These are phyloP conservation scores for Talaromyces sp. DNA, from an alignment of 2,329 filamentous ascomycete species.

Conservation along the genomic window DNA sequence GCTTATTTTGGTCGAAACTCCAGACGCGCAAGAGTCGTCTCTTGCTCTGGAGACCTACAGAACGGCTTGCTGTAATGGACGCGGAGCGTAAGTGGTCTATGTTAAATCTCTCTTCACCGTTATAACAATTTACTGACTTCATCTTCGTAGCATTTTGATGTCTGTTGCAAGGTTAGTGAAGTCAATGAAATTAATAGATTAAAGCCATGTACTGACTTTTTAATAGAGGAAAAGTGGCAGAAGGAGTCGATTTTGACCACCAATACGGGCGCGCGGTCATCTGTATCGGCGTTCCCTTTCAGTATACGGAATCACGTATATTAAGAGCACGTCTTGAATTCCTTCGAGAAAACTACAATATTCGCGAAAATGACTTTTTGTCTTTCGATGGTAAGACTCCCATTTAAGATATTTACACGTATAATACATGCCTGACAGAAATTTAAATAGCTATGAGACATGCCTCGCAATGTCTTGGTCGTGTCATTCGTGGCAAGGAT, in stretches of 20 bases:
- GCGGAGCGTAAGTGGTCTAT: conserved; percentile 55
- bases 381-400: conserved; percentile 64
- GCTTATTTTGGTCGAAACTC: conserved; percentile 93
- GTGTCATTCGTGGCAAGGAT: conserved; percentile 91
- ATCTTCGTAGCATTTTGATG: conserved; percentile 6
- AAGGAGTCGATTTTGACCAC: conserved; percentile 98
- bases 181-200: not conserved
- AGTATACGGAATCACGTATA: conserved; percentile 97
- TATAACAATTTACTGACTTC: not conserved
- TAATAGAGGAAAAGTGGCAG: conserved; percentile 81
- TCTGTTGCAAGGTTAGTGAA: conserved; percentile 10
- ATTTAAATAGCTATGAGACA: conserved; percentile 74
- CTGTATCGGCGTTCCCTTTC: conserved; percentile 95
- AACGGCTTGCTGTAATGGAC: conserved; percentile 93
- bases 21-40: conserved; percentile 94
- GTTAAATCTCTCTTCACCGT: not conserved
- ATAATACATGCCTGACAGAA: not conserved
- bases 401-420: not conserved
- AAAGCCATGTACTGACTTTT: not conserved
- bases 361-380: conserved; percentile 93
- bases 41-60: conserved; percentile 93
- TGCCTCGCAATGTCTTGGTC: conserved; percentile 90
- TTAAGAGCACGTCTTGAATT: conserved; percentile 94
- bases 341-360: conserved; percentile 92
- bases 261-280: conserved; percentile 94